Percentiles rank a stretch among this genome's conserved stretches.
These are phyloP conservation scores for Candida sithepensis DNA, from an alignment of 805 yeast species.

Conservation along the genomic window DNA sequence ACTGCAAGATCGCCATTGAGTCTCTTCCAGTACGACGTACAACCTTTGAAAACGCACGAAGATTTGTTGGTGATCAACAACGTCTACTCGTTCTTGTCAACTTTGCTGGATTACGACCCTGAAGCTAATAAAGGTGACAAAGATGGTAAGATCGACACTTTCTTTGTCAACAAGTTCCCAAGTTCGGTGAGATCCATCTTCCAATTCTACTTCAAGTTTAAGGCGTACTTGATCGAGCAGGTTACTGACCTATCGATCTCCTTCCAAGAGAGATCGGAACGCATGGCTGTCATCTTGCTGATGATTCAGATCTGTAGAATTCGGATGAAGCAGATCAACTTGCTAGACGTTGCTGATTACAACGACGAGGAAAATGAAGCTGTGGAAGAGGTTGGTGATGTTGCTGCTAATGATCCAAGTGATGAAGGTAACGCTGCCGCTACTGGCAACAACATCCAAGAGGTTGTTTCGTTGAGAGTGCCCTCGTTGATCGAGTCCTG, in stretches of 20 bases:
- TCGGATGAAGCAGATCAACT: constrained; percentile 57
- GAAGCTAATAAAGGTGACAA: constrained; percentile 12
- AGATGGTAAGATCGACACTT: neutral
- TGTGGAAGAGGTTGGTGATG: constrained; percentile 25
- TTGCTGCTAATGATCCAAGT: neutral
- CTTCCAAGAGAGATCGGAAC: constrained; percentile 54
- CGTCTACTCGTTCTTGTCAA: constrained; percentile 65
- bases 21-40: constrained; percentile 53
- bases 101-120: constrained; percentile 43
- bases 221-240: constrained; percentile 59
- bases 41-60: constrained; percentile 38
- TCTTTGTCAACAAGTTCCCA: constrained; percentile 52
- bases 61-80: constrained; percentile 62
- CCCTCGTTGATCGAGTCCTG: constrained; percentile 88
- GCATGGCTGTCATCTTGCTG: constrained; percentile 66
- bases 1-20: constrained; percentile 54
- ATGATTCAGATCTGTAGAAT: constrained; percentile 62
- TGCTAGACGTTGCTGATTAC: constrained; percentile 31
- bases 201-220: constrained; percentile 63
- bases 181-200: constrained; percentile 62
- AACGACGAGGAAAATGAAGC: neutral
- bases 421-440: too few species aligned
- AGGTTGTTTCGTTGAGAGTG: constrained; percentile 42
- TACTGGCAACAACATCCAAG: neutral
- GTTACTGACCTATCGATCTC: constrained; percentile 59